Conservation (phyloP, 345 rosid genomes). For the Lepidium sativum region DNA sequence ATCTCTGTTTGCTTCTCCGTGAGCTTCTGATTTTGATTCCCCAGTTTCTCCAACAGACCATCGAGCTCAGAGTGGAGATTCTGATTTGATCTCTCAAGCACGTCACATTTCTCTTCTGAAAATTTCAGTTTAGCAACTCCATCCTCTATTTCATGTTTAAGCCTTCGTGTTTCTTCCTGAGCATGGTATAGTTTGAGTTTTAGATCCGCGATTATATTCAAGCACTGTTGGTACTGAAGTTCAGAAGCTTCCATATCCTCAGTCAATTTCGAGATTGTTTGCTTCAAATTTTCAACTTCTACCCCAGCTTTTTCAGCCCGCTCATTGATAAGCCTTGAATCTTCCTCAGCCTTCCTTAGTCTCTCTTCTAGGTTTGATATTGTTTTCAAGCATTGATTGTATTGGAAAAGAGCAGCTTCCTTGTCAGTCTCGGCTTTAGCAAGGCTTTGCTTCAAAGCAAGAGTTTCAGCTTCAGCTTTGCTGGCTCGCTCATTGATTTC, state of each 20-base stretch:
- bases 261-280: conserved; percentile 39
- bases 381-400: conserved; percentile 42
- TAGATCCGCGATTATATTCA: conserved; percentile 51
- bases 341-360: conserved; percentile 49
- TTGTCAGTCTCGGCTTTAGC: conserved; percentile 50
- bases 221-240: conserved; percentile 55
- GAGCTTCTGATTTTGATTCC: conserved; percentile 55
- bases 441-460: conserved; percentile 43
- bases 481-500: conserved; percentile 47
- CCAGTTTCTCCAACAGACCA: conserved; percentile 46
- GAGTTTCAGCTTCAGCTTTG: conserved; percentile 53
- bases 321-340: conserved; percentile 35
- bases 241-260: conserved; percentile 68
- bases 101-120: conserved; percentile 70
- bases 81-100: conserved; percentile 74
- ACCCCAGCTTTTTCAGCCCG: conserved; percentile 49
- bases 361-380: conserved; percentile 50
- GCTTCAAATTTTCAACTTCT: conserved; percentile 59
- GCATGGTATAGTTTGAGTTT: conserved; percentile 52
- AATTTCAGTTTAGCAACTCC: conserved; percentile 54
- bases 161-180: conserved; percentile 58
- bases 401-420: conserved; percentile 45
- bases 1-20: conserved; percentile 83
- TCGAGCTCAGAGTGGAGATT: conserved; percentile 70
- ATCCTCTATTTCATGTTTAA: conserved; percentile 51